Evolutionary conservation across 371 early-diverging fungal genomes (phyloP).

Genomic region (Mucor lusitanicus): DNA sequence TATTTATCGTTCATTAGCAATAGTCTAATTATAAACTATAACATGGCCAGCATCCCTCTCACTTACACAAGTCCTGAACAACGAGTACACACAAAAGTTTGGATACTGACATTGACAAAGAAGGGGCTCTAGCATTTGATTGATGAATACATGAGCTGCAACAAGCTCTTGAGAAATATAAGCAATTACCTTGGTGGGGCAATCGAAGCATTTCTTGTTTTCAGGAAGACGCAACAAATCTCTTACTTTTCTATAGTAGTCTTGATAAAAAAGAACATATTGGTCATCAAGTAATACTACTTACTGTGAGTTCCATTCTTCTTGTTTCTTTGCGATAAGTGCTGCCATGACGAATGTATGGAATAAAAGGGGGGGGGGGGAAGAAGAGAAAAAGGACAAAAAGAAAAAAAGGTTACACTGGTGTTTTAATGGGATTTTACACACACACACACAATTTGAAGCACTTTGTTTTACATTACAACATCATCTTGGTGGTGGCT

Average conservation of each 20-base stretch:
- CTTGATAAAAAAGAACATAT: neutral
- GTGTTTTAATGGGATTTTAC: neutral
- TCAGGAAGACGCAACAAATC: conserved; percentile 46
- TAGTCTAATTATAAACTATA: neutral
- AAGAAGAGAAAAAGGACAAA: neutral
- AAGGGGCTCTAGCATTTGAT: conserved; percentile 51
- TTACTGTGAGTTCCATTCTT: conserved; percentile 20
- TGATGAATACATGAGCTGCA: neutral
- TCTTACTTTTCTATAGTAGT: conserved; percentile 29
- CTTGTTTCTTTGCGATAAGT: conserved; percentile 17
- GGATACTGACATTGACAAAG: conserved; percentile 63
- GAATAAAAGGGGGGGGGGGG: neutral
- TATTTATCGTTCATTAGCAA: neutral
- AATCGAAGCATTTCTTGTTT: conserved; percentile 70
- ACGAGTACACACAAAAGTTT: conserved; percentile 63
- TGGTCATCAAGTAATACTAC: neutral
- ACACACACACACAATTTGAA: neutral
- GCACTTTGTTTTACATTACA: neutral
- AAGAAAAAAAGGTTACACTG: neutral
- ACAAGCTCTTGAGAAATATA: neutral
- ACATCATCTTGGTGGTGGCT: neutral
- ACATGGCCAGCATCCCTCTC: neutral
- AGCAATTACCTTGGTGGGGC: conserved; percentile 58
- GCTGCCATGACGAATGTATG: conserved; percentile 4
- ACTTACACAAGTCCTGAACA: conserved; percentile 71